These are phyloP conservation scores for Gossypium aridum DNA, from an alignment of 441 rosid species.

Conservation along the genomic window DNA sequence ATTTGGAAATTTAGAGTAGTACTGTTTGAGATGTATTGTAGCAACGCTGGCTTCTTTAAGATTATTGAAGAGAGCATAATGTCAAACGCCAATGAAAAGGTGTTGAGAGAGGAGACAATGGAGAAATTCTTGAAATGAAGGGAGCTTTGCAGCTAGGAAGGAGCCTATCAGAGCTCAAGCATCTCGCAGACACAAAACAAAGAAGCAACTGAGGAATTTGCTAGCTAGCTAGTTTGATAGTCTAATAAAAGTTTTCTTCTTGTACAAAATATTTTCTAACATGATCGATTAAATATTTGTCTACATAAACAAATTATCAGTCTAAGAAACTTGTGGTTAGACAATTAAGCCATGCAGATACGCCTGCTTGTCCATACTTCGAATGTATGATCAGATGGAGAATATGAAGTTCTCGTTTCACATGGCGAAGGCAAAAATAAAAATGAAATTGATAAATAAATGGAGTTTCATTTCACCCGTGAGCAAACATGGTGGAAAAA, in stretches of 20 bases:
- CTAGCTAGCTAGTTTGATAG: constrained; percentile 55
- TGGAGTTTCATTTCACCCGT: not conserved
- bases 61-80: constrained; percentile 45
- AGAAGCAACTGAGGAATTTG: constrained; percentile 37
- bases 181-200: constrained; percentile 28
- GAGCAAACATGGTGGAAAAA: not conserved
- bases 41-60: constrained; percentile 54
- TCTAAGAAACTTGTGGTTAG: not conserved
- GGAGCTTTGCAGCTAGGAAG: constrained; percentile 64
- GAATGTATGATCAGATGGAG: not conserved
- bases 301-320: not conserved
- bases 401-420: not conserved
- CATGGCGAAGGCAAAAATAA: not conserved
- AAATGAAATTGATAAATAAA: not conserved
- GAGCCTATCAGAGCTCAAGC: constrained; percentile 53
- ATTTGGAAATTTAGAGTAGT: constrained; percentile 75
- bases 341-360: not conserved
- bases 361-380: not conserved
- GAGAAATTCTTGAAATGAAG: constrained; percentile 46
- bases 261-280: not conserved
- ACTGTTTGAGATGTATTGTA: constrained; percentile 65
- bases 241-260: too few species aligned
- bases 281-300: not conserved
- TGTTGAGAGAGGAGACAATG: constrained; percentile 44
- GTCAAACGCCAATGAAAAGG: constrained; percentile 27